These are phyloP conservation scores for Picea abies DNA, from an alignment of 83 land plant genomes.

Conservation along the genomic window DNA sequence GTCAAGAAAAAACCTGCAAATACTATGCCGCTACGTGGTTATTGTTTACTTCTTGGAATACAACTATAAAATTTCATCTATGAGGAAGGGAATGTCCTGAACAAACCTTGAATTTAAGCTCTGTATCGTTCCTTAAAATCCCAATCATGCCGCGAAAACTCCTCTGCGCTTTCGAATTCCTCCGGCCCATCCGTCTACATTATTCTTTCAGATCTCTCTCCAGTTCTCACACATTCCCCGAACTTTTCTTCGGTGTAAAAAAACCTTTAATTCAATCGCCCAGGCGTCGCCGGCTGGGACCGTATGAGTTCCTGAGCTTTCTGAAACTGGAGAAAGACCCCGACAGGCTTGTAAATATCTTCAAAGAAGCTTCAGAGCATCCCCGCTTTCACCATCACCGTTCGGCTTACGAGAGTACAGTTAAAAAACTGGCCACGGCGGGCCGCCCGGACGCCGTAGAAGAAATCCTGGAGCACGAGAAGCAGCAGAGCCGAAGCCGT, in stretches of 20 bases:
- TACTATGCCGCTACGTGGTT: too few relatives aligned
- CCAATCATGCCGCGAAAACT: too few relatives aligned
- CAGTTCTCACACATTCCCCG: background rate
- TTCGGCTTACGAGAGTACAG: slow-evolving; percentile 41
- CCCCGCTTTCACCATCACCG: slow-evolving; percentile 56
- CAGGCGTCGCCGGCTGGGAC: slow-evolving; percentile 30
- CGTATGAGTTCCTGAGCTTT: slow-evolving; percentile 44
- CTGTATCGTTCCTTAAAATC: too few relatives aligned
- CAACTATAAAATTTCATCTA: too few relatives aligned
- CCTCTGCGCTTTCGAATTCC: too few relatives aligned
- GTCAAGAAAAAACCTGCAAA: too few relatives aligned
- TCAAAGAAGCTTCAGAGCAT: slow-evolving; percentile 49
- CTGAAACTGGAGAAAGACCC: slow-evolving; percentile 46
- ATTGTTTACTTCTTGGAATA: too few relatives aligned
- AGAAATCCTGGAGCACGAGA: slow-evolving; percentile 25
- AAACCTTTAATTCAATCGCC: slow-evolving; percentile 18
- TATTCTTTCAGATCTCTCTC: background rate
- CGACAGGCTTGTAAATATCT: slow-evolving; percentile 41
- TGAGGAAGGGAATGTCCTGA: too few relatives aligned
- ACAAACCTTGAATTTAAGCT: too few relatives aligned
- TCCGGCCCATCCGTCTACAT: too few relatives aligned
- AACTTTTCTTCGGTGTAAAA: background rate
- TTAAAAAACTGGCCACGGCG: slow-evolving; percentile 35
- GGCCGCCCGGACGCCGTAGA: slow-evolving; percentile 18
- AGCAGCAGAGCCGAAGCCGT: slow-evolving; percentile 23